These are phyloP conservation scores for Diplodia sapinea DNA, from an alignment of 2,329 filamentous ascomycete genomes.

Conservation along the genomic window DNA sequence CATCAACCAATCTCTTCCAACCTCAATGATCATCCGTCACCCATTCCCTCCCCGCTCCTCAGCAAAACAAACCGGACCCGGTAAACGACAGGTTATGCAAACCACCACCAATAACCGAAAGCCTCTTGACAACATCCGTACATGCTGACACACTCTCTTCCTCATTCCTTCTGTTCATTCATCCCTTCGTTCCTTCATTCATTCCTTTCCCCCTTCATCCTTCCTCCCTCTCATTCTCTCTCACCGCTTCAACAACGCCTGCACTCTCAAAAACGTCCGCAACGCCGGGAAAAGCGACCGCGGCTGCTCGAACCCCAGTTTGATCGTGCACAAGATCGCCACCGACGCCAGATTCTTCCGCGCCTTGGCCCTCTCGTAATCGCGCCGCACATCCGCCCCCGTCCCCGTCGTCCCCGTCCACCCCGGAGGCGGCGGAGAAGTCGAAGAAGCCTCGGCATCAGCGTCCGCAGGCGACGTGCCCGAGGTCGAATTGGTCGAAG, in stretches of 20 bases:
- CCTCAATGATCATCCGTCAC: too few species aligned
- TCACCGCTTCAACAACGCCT: slow-evolving; percentile 26
- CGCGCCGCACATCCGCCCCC: background rate
- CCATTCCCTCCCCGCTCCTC: too few species aligned
- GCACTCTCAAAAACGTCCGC: slow-evolving; percentile 26
- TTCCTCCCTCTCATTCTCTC: background rate
- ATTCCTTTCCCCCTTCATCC: background rate
- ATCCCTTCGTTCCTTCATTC: background rate
- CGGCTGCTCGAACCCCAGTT: slow-evolving; percentile 19
- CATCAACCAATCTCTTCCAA: too few species aligned
- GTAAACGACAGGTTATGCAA: too few species aligned
- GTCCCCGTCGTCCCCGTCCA: background rate
- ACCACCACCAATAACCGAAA: too few species aligned
- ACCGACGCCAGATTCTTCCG: slow-evolving; percentile 25
- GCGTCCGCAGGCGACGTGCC: too few species aligned
- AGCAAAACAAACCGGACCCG: too few species aligned
- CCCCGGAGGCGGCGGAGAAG: background rate
- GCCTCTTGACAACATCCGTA: too few species aligned
- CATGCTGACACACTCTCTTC: background rate
- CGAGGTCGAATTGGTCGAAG: too few species aligned
- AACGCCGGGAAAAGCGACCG: slow-evolving; percentile 13
- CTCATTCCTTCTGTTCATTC: too few species aligned
- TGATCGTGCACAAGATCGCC: slow-evolving; percentile 13
- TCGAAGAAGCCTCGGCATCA: background rate
- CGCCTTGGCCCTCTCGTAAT: slow-evolving; percentile 19